Conservation (phyloP, 2,329 filamentous ascomycete species). For the Calonectria pauciramosa region DNA sequence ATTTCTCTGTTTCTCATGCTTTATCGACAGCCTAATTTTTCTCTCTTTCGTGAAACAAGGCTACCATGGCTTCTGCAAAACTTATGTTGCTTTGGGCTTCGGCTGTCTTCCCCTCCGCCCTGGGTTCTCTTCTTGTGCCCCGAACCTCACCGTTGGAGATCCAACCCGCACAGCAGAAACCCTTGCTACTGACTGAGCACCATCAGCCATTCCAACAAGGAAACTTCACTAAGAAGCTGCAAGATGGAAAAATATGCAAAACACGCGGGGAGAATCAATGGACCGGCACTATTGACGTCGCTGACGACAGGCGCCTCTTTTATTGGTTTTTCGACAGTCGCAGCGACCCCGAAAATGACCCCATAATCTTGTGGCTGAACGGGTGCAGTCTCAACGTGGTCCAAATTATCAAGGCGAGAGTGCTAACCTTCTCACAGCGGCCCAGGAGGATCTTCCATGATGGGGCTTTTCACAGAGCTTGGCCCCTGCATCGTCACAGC, state of each 20-base stretch:
- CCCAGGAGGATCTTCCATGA: background rate
- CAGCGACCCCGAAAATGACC: background rate
- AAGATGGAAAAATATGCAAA: background rate
- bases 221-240: background rate
- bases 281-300: background rate
- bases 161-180: background rate
- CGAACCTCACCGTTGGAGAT: too few species aligned
- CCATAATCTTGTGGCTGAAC: background rate
- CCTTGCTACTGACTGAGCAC: background rate
- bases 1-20: background rate
- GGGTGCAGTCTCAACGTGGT: background rate
- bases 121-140: background rate
- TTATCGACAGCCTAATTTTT: background rate
- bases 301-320: background rate
- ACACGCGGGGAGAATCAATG: background rate
- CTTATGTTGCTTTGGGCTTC: background rate
- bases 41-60: background rate
- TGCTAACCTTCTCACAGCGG: background rate
- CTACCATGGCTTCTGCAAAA: background rate
- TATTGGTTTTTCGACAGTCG: constrained; percentile 8
- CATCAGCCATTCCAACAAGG: background rate
- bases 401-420: too few species aligned
- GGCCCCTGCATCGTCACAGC: background rate
- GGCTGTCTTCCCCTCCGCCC: background rate
- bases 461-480: background rate